These are phyloP conservation scores for Dactylellina sp. DNA, from an alignment of 2,329 filamentous ascomycete genomes.

Conservation along the genomic window DNA sequence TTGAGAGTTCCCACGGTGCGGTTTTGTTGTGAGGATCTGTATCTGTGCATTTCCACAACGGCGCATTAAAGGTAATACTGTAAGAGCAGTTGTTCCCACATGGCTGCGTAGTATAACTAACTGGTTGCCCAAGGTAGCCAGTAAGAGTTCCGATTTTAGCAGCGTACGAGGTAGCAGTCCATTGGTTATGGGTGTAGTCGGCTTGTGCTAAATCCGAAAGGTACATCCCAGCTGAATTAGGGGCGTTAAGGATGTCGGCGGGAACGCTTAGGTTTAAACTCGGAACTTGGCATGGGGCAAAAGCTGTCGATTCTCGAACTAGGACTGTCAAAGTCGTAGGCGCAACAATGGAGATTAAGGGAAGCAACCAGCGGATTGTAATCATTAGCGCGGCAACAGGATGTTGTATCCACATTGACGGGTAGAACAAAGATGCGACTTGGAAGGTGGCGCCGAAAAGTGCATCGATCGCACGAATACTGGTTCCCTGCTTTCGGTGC, in stretches of 20 bases:
- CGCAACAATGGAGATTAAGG: constrained; percentile 45
- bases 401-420: constrained; percentile 43
- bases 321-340: constrained; percentile 50
- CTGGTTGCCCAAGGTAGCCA: constrained; percentile 33
- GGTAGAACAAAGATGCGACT: constrained; percentile 43
- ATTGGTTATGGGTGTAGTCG: constrained; percentile 32
- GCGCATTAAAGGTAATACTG: constrained; percentile 24
- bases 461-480: constrained; percentile 52
- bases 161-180: constrained; percentile 27
- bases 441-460: constrained; percentile 51
- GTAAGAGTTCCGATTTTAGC: constrained; percentile 42
- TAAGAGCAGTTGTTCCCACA: constrained; percentile 55
- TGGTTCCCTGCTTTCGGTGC: constrained; percentile 23
- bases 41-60: constrained; percentile 42
- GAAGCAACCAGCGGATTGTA: constrained; percentile 41
- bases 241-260: not conserved
- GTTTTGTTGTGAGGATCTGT: constrained; percentile 19
- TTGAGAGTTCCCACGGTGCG: constrained; percentile 38
- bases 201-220: constrained; percentile 31
- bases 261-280: constrained; percentile 22
- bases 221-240: not conserved
- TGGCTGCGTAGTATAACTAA: constrained; percentile 22
- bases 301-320: constrained; percentile 19
- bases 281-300: constrained; percentile 32
- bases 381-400: constrained; percentile 45